phyloP scores from a whole-genome alignment of 495 filamentous ascomycete genomes.

The Podospora pseudocomata region DNA sequence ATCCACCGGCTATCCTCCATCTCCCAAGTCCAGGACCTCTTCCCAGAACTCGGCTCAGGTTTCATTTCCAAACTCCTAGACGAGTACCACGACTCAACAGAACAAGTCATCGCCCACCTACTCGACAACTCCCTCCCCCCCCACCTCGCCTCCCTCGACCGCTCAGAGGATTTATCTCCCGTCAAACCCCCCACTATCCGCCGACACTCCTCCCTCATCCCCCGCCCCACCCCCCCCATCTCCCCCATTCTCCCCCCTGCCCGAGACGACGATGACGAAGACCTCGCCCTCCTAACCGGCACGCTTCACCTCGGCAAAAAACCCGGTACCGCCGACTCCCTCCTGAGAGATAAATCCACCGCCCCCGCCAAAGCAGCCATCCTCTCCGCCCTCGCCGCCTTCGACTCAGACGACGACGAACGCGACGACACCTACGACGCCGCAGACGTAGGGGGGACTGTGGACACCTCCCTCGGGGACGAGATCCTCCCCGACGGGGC shows the following conservation, averaged over 20 bases:
- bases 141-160: slow-evolving; percentile 54
- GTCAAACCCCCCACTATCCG: slow-evolving; percentile 24
- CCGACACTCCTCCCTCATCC: slow-evolving; percentile 31
- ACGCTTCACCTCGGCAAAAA: slow-evolving; percentile 74
- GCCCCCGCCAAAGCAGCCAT: slow-evolving; percentile 80
- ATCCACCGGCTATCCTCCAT: slow-evolving; percentile 79
- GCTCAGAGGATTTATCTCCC: slow-evolving; percentile 49
- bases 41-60: slow-evolving; percentile 80
- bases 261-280: slow-evolving; percentile 65
- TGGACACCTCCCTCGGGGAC: slow-evolving; percentile 53
- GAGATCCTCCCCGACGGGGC: slow-evolving; percentile 40
- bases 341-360: slow-evolving; percentile 47
- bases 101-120: slow-evolving; percentile 76
- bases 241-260: slow-evolving; percentile 37
- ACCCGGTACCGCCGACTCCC: slow-evolving; percentile 59
- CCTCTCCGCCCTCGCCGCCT: slow-evolving; percentile 81
- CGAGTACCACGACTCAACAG: slow-evolving; percentile 71
- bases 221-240: slow-evolving; percentile 40
- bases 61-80: slow-evolving; percentile 79
- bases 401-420: slow-evolving; percentile 95
- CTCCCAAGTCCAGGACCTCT: slow-evolving; percentile 85
- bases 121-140: slow-evolving; percentile 76
- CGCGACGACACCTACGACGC: slow-evolving; percentile 95
- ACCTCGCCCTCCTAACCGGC: slow-evolving; percentile 67
- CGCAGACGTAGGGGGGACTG: slow-evolving; percentile 82